These are phyloP conservation scores for Miscanthus sacchariflorus DNA, from an alignment of 202 grass and related monocot species.

Conservation along the genomic window DNA sequence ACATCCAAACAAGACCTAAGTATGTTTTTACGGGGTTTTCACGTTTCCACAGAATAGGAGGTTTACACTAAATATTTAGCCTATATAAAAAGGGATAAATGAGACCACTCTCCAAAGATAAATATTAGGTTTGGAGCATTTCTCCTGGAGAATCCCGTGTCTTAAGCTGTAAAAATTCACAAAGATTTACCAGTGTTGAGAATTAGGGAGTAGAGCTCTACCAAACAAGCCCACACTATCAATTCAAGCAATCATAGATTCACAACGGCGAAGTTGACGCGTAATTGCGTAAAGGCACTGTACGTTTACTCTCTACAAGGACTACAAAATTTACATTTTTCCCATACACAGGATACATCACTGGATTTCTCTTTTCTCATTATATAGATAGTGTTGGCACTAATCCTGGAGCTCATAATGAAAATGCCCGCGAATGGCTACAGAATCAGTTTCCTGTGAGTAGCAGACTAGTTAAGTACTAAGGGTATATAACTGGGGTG, in stretches of 20 bases:
- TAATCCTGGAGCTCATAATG: slow-evolving; percentile 31
- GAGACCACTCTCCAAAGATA: no score
- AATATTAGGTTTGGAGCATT: no score
- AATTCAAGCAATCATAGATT: neutral
- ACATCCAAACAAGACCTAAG: no score
- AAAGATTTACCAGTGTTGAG: no score
- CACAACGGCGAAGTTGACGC: neutral
- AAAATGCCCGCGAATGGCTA: neutral
- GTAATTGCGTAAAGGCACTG: neutral
- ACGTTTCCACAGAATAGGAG: no score
- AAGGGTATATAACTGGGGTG: slow-evolving; percentile 32
- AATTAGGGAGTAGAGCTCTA: no score
- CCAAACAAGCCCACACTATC: no score
- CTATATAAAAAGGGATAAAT: no score
- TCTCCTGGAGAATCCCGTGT: no score
- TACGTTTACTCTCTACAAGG: slow-evolving; percentile 8
- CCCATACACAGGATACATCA: neutral
- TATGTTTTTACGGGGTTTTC: no score
- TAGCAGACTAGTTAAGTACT: slow-evolving; percentile 36
- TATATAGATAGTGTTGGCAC: neutral
- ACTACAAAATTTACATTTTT: slow-evolving; percentile 44
- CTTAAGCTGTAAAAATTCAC: no score
- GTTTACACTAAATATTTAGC: no score
- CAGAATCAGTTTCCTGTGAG: slow-evolving; percentile 23
- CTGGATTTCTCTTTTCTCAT: slow-evolving; percentile 8